A percentile compares a stretch with the other conserved stretches of the same genome.
Evolutionary conservation across 352 stramenopile species (phyloP).

Genomic region (Phytophthora ohioensis): DNA sequence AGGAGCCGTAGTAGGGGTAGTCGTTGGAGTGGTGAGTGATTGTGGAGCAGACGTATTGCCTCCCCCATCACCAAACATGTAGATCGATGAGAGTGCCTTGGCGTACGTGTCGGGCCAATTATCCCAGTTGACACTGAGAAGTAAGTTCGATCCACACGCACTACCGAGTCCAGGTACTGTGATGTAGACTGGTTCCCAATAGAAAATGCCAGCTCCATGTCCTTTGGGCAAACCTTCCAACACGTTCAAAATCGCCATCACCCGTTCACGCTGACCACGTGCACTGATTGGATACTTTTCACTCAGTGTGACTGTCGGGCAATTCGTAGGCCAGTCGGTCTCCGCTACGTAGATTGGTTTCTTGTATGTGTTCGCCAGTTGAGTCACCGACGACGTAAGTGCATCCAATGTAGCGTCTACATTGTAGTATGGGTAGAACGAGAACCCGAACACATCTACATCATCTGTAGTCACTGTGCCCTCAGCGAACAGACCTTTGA

Average conservation of each 20-base stretch:
- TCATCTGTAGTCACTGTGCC: slow-evolving; percentile 35
- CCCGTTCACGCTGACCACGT: slow-evolving; percentile 39
- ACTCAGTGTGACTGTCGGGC: slow-evolving; percentile 37
- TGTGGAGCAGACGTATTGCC: neutral
- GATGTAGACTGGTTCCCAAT: slow-evolving; percentile 49
- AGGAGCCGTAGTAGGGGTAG: neutral
- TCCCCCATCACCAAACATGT: slow-evolving; percentile 27
- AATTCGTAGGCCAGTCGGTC: slow-evolving; percentile 44
- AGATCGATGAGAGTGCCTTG: slow-evolving; percentile 36
- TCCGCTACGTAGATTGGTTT: slow-evolving; percentile 46
- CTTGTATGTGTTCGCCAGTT: slow-evolving; percentile 39
- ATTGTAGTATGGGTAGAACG: slow-evolving; percentile 46
- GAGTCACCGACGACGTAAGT: slow-evolving; percentile 35
- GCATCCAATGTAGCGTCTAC: slow-evolving; percentile 37
- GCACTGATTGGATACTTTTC: slow-evolving; percentile 34
- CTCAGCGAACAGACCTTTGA: slow-evolving; percentile 39
- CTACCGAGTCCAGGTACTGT: slow-evolving; percentile 37
- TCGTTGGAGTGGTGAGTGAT: neutral
- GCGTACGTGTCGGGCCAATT: slow-evolving; percentile 33
- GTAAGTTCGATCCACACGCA: slow-evolving; percentile 37
- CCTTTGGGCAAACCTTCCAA: slow-evolving; percentile 33
- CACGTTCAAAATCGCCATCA: slow-evolving; percentile 35
- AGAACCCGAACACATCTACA: slow-evolving; percentile 46
- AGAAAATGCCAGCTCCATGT: slow-evolving; percentile 43
- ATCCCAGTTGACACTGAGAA: slow-evolving; percentile 46